Percentiles rank a stretch among this genome's conserved stretches.
Evolutionary conservation across 2,329 filamentous ascomycete species (phyloP).

Genomic region (Fusarium decemcellulare): DNA sequence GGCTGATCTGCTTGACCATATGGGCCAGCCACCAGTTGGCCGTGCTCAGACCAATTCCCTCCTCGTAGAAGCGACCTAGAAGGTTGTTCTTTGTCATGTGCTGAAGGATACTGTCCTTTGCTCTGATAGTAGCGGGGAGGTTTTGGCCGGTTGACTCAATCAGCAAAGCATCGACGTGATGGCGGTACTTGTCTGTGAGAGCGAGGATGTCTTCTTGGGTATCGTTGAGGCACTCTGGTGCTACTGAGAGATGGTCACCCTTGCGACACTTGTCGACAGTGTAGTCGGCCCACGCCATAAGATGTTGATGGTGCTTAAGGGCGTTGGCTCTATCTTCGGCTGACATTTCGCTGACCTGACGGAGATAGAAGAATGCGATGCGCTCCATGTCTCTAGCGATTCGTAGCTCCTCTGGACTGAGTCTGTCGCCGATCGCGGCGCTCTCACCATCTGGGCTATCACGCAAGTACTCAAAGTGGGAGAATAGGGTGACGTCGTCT

Average conservation of each 20-base stretch:
- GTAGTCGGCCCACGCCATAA: too few relatives aligned
- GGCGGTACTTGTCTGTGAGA: too few relatives aligned
- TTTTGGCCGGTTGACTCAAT: conserved; percentile 50
- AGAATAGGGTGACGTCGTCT: too few relatives aligned
- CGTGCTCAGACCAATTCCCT: conserved; percentile 18
- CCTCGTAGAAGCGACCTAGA: conserved; percentile 52
- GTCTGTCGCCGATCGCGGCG: too few relatives aligned
- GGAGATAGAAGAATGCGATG: background rate
- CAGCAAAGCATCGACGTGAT: conserved; percentile 41
- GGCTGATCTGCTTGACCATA: conserved; percentile 6
- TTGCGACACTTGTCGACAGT: too few relatives aligned
- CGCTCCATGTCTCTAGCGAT: background rate
- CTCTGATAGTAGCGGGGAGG: conserved; percentile 52
- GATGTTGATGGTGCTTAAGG: too few relatives aligned
- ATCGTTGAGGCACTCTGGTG: too few relatives aligned
- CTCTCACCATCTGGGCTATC: too few relatives aligned
- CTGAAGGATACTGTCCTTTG: conserved; percentile 54
- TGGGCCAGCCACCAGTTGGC: conserved; percentile 34
- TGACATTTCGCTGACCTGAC: background rate
- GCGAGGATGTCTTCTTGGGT: too few relatives aligned
- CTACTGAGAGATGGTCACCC: too few relatives aligned
- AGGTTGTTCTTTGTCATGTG: conserved; percentile 52
- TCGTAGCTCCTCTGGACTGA: background rate
- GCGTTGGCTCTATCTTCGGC: too few relatives aligned
- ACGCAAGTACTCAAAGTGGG: too few relatives aligned